Base-by-base conservation (phyloP, 2,329 filamentous ascomycete species). In the Colletotrichum cordylinicola region DNA sequence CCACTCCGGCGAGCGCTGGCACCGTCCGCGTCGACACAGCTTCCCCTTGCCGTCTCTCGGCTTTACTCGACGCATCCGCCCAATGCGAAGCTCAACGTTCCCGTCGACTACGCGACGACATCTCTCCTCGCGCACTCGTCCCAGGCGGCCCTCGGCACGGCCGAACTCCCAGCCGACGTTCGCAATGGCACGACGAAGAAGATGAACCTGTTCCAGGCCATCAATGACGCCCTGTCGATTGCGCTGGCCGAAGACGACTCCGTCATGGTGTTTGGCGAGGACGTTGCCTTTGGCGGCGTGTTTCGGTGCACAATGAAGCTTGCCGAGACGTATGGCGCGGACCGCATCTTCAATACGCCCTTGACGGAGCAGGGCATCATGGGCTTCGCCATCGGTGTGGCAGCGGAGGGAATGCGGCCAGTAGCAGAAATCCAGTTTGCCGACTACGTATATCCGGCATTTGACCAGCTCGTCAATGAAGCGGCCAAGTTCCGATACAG, bases 391-490 rank as follows among this genome's bases (percentile, higher is more conserved):
- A 96, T 98, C 79, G 97, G 97, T 3, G 92, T 93, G 43, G 96
- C 96, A 0, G 95, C 95, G 8, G 94, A 98, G 86, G 96, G 96
- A 29, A 96, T 98, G 94, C 94, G 94, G 73, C 95, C 97, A 0
- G 91, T 98, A 29, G 96, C 96, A 1, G 97, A 99, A 87, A 96
- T 98, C 71, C 96, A 98, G 83, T 98, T 98, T 82, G 96, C 96
- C 75, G 96, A 98, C 83, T 98, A 98, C 83, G 93, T 98, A 70
- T 98, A 93, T 83, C 96, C 96, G 4, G 96, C 96, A 0, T 98
- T 98, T 81, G 96, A 98, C 82, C 96, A 98, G 87, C 90, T 98
- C 37, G 95, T 98, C 81, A 98, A 98, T 81, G 96, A 98, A 85
- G 96, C 95, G 0, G 95, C 95, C 76, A 98, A 98, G 85, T 94